Base-by-base conservation (phyloP, 345 rosid genomes). In the Capsella bursapastoris region DNA sequence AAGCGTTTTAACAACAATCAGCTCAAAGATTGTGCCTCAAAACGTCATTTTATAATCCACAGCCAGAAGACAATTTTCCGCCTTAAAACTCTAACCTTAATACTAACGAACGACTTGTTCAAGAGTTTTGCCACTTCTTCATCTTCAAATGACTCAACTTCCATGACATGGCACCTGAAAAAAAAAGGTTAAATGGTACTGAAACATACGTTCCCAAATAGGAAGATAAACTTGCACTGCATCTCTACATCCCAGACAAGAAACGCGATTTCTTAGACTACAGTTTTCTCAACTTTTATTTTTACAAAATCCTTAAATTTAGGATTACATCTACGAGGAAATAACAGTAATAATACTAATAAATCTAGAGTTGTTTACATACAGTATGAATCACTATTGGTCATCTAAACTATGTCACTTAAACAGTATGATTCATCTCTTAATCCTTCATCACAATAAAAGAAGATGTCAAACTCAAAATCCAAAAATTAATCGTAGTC, bases 111-210 rank as follows among this genome's bases (percentile, higher is more conserved):
- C 69, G 85, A 86, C 48, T 86, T 85, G 44, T 90, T 91, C 83
- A 94, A 80, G 80, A 87, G 78, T 79, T 89, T 90, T 10, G 96
- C 97, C 49, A 82, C 91, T 62, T 68, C 89, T 75, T 86, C 96
- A 73, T 84, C 73, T 82, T 94, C 96, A 53, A 91, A 90, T 38
- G 99, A 94, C 83, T 94, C 99, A 38, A 83, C 91, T 84, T 94
- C 96, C 97, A 94, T 91, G 50, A 87, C 99, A 85, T 94, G 98
- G 63, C 98, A 91, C 98, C 98, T 94, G 70, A 38, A 0, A 67
- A 72, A 71, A 72, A 45, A 55, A 45, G 58, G 28, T 65, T 45
- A 31, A 25, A 3, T 14, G 10, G n/a, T 70, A 9, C 29, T 63
- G 15, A 56, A 56, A 44, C 51, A 45, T 2, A 56, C 71, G 14